Conservation (phyloP, 2,329 filamentous ascomycete species). For the Penicillium brasilianum region DNA sequence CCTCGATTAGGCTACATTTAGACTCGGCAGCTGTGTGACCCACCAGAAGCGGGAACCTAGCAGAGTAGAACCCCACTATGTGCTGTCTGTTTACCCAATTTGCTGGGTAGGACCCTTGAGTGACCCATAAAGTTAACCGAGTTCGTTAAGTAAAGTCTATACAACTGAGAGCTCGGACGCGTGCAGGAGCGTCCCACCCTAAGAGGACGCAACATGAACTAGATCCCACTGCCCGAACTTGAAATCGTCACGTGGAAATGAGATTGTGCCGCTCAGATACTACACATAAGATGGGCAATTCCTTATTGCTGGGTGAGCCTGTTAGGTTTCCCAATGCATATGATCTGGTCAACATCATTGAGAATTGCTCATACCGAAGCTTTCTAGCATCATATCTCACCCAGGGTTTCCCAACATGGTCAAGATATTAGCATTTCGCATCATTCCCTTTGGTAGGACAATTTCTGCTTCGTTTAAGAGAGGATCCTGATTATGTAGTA, state of each 20-base stretch:
- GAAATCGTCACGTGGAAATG: conserved; percentile 13
- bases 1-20: background rate
- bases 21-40: background rate
- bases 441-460: conserved; percentile 9
- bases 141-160: background rate
- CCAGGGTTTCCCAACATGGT: conserved; percentile 14
- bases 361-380: conserved; percentile 9
- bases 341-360: background rate
- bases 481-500: background rate
- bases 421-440: background rate
- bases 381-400: conserved; percentile 3
- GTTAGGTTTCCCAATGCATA: background rate
- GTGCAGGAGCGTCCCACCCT: conserved; percentile 15
- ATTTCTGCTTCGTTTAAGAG: too few species aligned
- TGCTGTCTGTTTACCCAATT: background rate
- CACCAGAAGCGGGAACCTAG: background rate
- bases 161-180: conserved; percentile 5
- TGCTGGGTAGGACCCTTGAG: background rate
- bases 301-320: background rate
- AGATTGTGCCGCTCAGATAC: background rate
- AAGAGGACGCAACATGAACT: background rate
- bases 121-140: conserved; percentile 1
- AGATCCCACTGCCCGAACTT: background rate
- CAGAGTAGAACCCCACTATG: background rate
- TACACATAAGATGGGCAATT: background rate